Evolutionary conservation across 2,329 filamentous ascomycete species (phyloP), one percentile per base, ranked within the genome.

Genomic region (Ceratocystis albifundus): DNA sequence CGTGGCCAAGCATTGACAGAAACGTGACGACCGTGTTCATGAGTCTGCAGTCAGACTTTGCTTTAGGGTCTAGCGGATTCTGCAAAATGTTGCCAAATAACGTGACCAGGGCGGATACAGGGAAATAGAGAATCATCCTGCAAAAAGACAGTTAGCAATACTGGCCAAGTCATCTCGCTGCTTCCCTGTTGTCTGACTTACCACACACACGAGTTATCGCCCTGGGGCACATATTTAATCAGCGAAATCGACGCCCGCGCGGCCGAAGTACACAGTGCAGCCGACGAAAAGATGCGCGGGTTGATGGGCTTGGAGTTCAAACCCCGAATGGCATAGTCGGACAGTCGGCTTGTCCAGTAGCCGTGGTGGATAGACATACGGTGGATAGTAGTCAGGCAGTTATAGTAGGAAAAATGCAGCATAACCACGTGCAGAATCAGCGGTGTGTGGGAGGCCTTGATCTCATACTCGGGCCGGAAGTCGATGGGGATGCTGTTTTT

Each of bases 351-450:
- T 0, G 93, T 97, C 94, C 94, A 99, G 77, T 96, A 96, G 15
- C 94, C 94, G 73, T 96, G 92, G 72, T 97, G 94, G 36, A 97
- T 89, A 53, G 90, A 96, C 94, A 97, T 99, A 64, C 94, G 89
- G 74, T 99, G 94, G 70, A 99, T 96, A 0, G 94, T 99, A 0
- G 93, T 96, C 64, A 99, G 78, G 72, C 92, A 96, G 74, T 99
- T 99, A 79, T 97, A 97, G 76, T 99, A 99, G 1, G 90, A 88
- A 72, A 99, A 95, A 75, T 99, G 94, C 67, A 99, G 79, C 74
- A 96, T 90, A 68, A 96, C 92, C 64, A 99, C 85, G 70, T 97
- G 93, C 22, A 99, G 80, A 22, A 97, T 92, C n/a, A 97, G 80
- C 0, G 93, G 92, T 0, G 91, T 95, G 74, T 96, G 90, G 0